Percentiles rank a stretch among this genome's conserved stretches.
Evolutionary conservation across 1,284 basidiomycete genomes (phyloP).

Genomic region (Agroathelia rolfsii): DNA sequence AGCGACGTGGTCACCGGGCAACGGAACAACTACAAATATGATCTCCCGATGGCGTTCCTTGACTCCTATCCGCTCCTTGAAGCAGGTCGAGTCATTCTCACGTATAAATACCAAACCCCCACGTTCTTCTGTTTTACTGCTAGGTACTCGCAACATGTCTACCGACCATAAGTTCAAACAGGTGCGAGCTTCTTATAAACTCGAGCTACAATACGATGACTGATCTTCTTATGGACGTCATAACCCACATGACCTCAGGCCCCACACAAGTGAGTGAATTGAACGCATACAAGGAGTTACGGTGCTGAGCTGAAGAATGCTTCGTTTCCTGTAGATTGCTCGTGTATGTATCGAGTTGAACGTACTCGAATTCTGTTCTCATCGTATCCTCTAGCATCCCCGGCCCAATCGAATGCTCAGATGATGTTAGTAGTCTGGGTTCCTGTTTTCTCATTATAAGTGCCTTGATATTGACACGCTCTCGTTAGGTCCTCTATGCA

Average conservation of each 20-base stretch:
- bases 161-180: slow-evolving; percentile 12
- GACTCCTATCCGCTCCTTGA: slow-evolving; percentile 8
- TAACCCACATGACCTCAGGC: slow-evolving; percentile 25
- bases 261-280: slow-evolving; percentile 51
- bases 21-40: slow-evolving; percentile 7
- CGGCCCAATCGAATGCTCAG: slow-evolving; percentile 74
- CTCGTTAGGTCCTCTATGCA: slow-evolving; percentile 67
- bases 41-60: slow-evolving; percentile 8
- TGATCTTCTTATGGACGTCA: too few relatives aligned
- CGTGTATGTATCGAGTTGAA: slow-evolving; percentile 40
- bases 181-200: slow-evolving; percentile 7
- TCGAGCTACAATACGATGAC: too few relatives aligned
- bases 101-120: slow-evolving; percentile 1
- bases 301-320: slow-evolving; percentile 4
- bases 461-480: too few relatives aligned
- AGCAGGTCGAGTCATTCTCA: slow-evolving; percentile 4
- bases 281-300: slow-evolving; percentile 11
- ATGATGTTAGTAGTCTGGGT: slow-evolving; percentile 44
- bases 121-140: background rate
- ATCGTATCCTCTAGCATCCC: slow-evolving; percentile 61
- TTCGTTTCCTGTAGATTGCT: slow-evolving; percentile 36
- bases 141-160: slow-evolving; percentile 9
- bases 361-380: slow-evolving; percentile 6
- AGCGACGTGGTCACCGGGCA: background rate
- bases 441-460: too few relatives aligned